Evolutionary conservation across 352 stramenopile species (phyloP).

Genomic region (Aphanomyces cochlioides): DNA sequence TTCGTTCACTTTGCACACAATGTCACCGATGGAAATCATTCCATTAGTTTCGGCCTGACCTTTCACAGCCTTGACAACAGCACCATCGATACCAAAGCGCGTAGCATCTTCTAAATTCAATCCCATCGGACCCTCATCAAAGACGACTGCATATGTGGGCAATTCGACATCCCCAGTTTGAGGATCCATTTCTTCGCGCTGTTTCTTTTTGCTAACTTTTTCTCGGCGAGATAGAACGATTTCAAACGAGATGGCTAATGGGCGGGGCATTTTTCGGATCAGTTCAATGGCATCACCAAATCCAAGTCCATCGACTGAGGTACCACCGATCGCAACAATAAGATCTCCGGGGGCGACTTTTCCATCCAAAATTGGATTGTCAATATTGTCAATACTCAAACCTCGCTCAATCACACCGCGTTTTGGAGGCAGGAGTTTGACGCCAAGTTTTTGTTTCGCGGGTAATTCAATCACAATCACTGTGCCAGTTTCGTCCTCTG

Average conservation of each 20-base stretch:
- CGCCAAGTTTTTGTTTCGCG: constrained; percentile 79
- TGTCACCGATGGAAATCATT: constrained; percentile 80
- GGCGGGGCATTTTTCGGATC: constrained; percentile 76
- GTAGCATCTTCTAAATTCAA: constrained; percentile 81
- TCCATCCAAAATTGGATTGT: constrained; percentile 77
- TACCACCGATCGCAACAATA: constrained; percentile 79
- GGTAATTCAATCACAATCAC: constrained; percentile 78
- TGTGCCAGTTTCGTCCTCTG: constrained; percentile 31
- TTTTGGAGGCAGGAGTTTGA: constrained; percentile 82
- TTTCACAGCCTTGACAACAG: constrained; percentile 74
- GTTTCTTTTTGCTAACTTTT: constrained; percentile 46
- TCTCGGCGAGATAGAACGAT: constrained; percentile 63
- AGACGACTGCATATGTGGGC: constrained; percentile 80
- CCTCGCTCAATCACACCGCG: constrained; percentile 76
- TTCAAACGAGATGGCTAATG: constrained; percentile 78
- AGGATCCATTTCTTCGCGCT: constrained; percentile 63
- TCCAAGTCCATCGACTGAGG: constrained; percentile 70
- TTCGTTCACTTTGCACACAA: constrained; percentile 86
- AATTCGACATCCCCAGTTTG: constrained; percentile 37
- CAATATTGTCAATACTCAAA: constrained; percentile 83
- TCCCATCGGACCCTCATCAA: constrained; percentile 79
- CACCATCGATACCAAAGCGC: constrained; percentile 77
- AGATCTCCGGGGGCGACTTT: constrained; percentile 78
- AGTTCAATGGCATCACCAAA: constrained; percentile 81
- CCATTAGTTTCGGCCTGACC: constrained; percentile 78